These are phyloP conservation scores for Candida tammaniensis DNA, from an alignment of 805 yeast species.

Conservation along the genomic window DNA sequence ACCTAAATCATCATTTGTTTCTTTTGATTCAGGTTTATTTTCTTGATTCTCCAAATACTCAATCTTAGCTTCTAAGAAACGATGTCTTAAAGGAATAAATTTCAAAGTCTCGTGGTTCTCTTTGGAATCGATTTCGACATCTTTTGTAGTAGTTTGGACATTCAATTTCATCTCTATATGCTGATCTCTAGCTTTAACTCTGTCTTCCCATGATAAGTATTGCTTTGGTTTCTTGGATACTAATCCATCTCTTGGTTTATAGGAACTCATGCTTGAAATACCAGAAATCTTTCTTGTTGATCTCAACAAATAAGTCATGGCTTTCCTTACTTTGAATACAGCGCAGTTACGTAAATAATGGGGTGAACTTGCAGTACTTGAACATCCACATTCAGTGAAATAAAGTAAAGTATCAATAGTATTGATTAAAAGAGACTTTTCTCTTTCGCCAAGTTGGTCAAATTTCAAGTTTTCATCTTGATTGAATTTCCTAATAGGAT, in stretches of 20 bases:
- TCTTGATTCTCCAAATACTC: neutral
- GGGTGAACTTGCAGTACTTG: constrained; percentile 33
- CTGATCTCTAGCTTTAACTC: constrained; percentile 30
- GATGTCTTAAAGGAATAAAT: neutral
- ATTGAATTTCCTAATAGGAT: constrained; percentile 62
- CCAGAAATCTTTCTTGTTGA: constrained; percentile 52
- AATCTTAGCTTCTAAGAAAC: too few relatives aligned
- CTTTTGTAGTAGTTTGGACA: constrained; percentile 1
- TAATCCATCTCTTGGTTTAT: constrained; percentile 38
- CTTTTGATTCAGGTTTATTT: neutral
- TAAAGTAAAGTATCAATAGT: constrained; percentile 62
- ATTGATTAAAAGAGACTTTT: constrained; percentile 54
- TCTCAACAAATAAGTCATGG: constrained; percentile 56
- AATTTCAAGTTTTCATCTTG: constrained; percentile 30
- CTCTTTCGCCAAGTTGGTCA: constrained; percentile 52
- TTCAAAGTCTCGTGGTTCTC: too few relatives aligned
- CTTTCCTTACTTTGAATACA: constrained; percentile 58
- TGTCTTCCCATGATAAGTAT: constrained; percentile 37
- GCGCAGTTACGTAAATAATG: constrained; percentile 44
- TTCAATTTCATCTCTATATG: constrained; percentile 10
- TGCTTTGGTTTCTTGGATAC: constrained; percentile 28
- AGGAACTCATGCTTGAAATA: constrained; percentile 31
- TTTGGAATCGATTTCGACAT: constrained; percentile 3
- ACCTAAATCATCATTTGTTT: neutral
- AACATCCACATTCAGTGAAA: constrained; percentile 63